These are phyloP conservation scores for Pouteria campechiana DNA, from an alignment of 179 eudicot species.

Conservation along the genomic window DNA sequence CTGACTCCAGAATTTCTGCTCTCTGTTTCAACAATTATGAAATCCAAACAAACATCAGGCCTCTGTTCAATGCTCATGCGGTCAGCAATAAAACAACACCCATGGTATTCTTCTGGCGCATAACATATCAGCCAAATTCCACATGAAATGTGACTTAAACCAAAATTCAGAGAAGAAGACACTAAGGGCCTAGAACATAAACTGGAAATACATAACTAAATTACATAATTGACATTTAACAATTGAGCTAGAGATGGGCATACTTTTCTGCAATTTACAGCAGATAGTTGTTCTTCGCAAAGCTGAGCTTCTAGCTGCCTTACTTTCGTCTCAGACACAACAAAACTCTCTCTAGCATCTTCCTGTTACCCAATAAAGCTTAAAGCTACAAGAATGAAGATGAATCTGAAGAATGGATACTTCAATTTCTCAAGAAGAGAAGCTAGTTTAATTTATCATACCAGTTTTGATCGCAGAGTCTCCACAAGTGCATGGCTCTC, in stretches of 20 bases:
- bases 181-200: too few species aligned
- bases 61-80: too few species aligned
- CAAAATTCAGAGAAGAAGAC: too few species aligned
- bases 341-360: constrained; percentile 71
- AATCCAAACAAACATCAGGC: not conserved
- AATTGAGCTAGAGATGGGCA: not conserved
- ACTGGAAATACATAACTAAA: too few species aligned
- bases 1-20: constrained; percentile 67
- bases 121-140: too few species aligned
- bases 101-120: too few species aligned
- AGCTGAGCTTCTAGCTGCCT: constrained; percentile 76
- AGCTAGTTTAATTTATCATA: constrained; percentile 8
- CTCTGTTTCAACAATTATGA: constrained; percentile 25
- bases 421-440: not conserved
- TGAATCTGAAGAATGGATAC: not conserved
- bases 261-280: constrained; percentile 42
- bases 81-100: too few species aligned
- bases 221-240: too few species aligned
- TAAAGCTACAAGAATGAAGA: not conserved
- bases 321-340: constrained; percentile 63
- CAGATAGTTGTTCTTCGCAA: constrained; percentile 45
- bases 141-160: too few species aligned
- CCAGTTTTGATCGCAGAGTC: constrained; percentile 76
- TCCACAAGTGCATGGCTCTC: constrained; percentile 66
- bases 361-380: constrained; percentile 36